Evolutionary conservation across 1,139 yeast genomes (phyloP), one percentile per base, ranked within the genome.

Genomic region (Diutina scorzettiae): DNA sequence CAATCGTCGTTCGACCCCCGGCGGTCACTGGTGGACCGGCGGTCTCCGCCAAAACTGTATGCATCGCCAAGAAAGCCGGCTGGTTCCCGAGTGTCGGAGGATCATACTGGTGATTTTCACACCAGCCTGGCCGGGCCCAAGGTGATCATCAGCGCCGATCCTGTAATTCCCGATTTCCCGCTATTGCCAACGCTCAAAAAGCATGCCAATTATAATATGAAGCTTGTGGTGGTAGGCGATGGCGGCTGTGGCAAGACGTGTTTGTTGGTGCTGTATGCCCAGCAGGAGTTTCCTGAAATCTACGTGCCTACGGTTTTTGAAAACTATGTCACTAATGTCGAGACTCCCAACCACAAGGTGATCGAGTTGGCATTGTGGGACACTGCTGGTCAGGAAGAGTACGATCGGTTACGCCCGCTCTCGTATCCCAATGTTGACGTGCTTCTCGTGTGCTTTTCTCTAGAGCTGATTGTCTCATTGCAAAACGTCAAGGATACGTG

Each of bases 241-340:
- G 94, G 95, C 50, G 95, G 93, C 12, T 84, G 95, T 56, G 97
- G 97, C 27, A 89, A 89, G 59, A 89, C 97, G 0, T 83, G 95
- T 50, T 62, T 89, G 47, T 62, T 89, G 46, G 81, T 83, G 25
- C 75, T 89, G n/a, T 91, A 84, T 55, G 76, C 89, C 3, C 78
- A 81, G 50, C 87, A 87, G 21, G 69, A 72, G 48, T 84, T 82
- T 54, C 96, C 96, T 2, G 71, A 70, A 40, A 70, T 74, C 11
- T 84, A 84, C 54, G 87, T 83, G n/a, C 96, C 96, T 2, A 85
- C 95, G 0, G 83, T 87, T 20, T 86, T 86, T 61, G 95, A 86
- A 53, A 85, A 85, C 58, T 84, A 84, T 53, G 77, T 83, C 21
- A 76, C 87, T 9, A 74, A 75, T 42, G 76, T 83, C 4, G 58